Evolutionary conservation across 2,329 filamentous ascomycete genomes (phyloP).

Genomic region (Hysterium pulicare): DNA sequence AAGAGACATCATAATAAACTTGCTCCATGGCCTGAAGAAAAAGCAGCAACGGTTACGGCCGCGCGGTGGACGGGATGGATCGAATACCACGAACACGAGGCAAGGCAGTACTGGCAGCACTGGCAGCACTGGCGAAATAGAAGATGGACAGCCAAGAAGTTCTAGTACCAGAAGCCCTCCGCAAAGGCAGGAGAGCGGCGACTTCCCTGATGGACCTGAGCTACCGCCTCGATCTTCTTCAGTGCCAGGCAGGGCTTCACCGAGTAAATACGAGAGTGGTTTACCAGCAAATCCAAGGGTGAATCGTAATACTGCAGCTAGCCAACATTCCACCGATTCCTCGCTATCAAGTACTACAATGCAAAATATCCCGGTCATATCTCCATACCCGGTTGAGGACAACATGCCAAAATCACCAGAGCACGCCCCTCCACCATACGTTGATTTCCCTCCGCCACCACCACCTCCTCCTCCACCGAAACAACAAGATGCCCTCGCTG

Average conservation of each 20-base stretch:
- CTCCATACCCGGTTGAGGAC: constrained; percentile 67
- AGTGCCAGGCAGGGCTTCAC: constrained; percentile 43
- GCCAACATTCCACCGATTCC: constrained; percentile 45
- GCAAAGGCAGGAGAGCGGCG: constrained; percentile 40
- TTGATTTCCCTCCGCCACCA: constrained; percentile 66
- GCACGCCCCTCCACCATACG: constrained; percentile 36
- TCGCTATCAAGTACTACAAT: constrained; percentile 70
- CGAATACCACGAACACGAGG: constrained; percentile 38
- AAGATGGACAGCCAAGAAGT: constrained; percentile 38
- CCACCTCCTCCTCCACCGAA: constrained; percentile 78
- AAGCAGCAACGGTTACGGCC: constrained; percentile 85
- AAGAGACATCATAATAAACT: constrained; percentile 96
- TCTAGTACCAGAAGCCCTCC: constrained; percentile 40
- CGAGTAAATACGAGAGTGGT: constrained; percentile 38
- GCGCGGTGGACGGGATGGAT: constrained; percentile 50
- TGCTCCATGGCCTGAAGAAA: constrained; percentile 91
- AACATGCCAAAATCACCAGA: constrained; percentile 41
- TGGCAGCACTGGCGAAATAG: constrained; percentile 29
- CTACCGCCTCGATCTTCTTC: constrained; percentile 49
- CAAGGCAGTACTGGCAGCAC: constrained; percentile 36
- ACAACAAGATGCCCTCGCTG: constrained; percentile 84
- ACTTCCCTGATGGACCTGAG: constrained; percentile 39
- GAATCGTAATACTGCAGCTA: constrained; percentile 30
- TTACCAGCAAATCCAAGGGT: constrained; percentile 32
- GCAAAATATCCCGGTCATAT: constrained; percentile 71